phyloP scores from a whole-genome alignment of 805 yeast genomes.

The Candida schatavii region DNA sequence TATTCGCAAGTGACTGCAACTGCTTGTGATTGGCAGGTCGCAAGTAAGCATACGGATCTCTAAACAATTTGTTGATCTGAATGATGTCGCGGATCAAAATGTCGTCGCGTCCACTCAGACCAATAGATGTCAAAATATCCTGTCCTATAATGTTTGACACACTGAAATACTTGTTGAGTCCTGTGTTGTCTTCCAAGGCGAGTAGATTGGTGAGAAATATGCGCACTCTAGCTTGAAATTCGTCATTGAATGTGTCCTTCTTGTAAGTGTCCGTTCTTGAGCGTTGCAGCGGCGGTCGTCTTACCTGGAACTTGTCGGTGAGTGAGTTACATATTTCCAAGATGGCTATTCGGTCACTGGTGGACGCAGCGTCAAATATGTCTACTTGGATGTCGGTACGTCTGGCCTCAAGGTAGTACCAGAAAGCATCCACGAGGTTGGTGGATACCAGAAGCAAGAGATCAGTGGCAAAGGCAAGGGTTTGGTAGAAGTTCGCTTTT shows the following conservation, averaged over 20 bases:
- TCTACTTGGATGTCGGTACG: slow-evolving; percentile 16
- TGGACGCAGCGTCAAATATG: slow-evolving; percentile 25
- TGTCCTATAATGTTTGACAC: slow-evolving; percentile 24
- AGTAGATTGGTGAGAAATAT: slow-evolving; percentile 31
- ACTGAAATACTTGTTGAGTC: slow-evolving; percentile 39
- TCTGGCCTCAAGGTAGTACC: slow-evolving; percentile 38
- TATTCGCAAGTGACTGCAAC: slow-evolving; percentile 20
- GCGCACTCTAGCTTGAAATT: slow-evolving; percentile 35
- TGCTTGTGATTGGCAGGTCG: slow-evolving; percentile 18
- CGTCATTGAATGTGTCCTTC: slow-evolving; percentile 39
- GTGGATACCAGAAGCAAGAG: slow-evolving; percentile 21
- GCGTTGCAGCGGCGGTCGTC: slow-evolving; percentile 1
- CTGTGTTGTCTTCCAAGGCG: slow-evolving; percentile 42
- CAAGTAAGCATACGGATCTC: slow-evolving; percentile 34
- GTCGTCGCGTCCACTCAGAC: slow-evolving; percentile 18
- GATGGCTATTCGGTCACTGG: slow-evolving; percentile 36
- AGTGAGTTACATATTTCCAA: slow-evolving; percentile 38
- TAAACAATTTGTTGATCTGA: slow-evolving; percentile 25
- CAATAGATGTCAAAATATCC: slow-evolving; percentile 18
- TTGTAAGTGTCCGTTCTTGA: slow-evolving; percentile 22
- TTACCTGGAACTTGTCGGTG: slow-evolving; percentile 28
- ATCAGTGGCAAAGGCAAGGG: slow-evolving; percentile 22
- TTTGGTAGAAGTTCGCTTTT: slow-evolving; percentile 24
- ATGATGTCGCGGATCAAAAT: slow-evolving; percentile 33
- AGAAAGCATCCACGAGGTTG: slow-evolving; percentile 23